phyloP scores from a whole-genome alignment of 2,329 filamentous ascomycete species.

The Hymenoscyphus linearis region DNA sequence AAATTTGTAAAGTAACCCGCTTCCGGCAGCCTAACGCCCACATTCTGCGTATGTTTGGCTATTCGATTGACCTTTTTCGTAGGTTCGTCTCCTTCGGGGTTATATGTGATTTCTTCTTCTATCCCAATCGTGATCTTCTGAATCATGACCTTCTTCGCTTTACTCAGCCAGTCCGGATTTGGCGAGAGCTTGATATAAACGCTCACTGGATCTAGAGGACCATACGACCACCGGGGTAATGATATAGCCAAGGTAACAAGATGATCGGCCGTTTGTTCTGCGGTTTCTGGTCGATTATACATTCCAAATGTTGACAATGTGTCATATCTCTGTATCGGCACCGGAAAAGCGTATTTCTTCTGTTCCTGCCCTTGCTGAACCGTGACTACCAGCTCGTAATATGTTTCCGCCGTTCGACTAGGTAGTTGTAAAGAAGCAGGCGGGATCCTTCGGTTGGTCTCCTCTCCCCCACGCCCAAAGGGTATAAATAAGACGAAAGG shows the following conservation, averaged over 20 bases:
- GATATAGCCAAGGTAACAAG: conserved; percentile 88
- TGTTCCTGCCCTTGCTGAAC: conserved; percentile 89
- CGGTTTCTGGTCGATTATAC: conserved; percentile 94
- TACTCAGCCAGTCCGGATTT: conserved; percentile 85
- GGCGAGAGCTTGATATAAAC: conserved; percentile 93
- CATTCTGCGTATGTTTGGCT: conserved; percentile 73
- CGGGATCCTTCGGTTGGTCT: conserved; percentile 82
- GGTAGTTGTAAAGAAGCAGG: conserved; percentile 87
- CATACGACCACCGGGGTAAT: conserved; percentile 92
- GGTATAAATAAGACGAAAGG: conserved; percentile 98
- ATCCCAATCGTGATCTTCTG: conserved; percentile 90
- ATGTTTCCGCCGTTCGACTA: conserved; percentile 93
- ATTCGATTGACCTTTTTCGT: conserved; percentile 84
- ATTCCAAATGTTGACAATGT: conserved; percentile 97
- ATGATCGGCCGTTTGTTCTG: conserved; percentile 81
- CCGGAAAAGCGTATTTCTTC: conserved; percentile 85
- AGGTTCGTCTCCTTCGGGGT: conserved; percentile 93
- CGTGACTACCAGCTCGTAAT: conserved; percentile 92
- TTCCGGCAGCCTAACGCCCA: conserved; percentile 83
- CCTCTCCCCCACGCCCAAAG: conserved; percentile 84
- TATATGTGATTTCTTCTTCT: conserved; percentile 98
- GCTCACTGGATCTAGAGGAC: conserved; percentile 87
- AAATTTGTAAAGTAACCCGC: conserved; percentile 90
- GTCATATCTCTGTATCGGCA: conserved; percentile 89
- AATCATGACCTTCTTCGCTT: conserved; percentile 88